These are phyloP conservation scores for Tylopilus vinaceipallidus DNA, from an alignment of 768 basidiomycete species.

Conservation along the genomic window DNA sequence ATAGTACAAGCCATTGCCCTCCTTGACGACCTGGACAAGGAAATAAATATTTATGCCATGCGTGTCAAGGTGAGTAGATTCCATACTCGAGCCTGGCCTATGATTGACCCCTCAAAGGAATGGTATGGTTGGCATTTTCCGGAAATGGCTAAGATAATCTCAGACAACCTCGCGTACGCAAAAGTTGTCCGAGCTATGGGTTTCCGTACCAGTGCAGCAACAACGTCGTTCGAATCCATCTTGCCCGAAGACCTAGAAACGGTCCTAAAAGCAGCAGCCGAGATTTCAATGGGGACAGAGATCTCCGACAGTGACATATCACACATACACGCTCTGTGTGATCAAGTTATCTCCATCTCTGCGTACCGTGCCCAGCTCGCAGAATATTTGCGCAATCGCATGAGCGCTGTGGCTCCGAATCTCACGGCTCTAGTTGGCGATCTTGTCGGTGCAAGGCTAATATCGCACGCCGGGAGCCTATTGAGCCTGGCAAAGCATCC, in stretches of 20 bases:
- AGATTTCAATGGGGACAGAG: constrained; percentile 99
- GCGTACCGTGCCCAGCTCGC: constrained; percentile 92
- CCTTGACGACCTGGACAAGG: constrained; percentile 98
- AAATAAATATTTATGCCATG: constrained; percentile 99
- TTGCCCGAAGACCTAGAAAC: constrained; percentile 98
- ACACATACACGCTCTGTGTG: constrained; percentile 96
- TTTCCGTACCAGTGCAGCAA: constrained; percentile 90
- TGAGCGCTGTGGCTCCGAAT: constrained; percentile 98
- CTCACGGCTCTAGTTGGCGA: constrained; percentile 82
- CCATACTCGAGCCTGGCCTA: not conserved
- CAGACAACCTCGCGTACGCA: constrained; percentile 96
- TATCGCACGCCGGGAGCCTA: constrained; percentile 72
- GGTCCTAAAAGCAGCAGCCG: constrained; percentile 91
- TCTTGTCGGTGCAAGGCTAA: constrained; percentile 71
- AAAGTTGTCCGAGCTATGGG: constrained; percentile 93
- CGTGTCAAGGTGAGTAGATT: constrained; percentile 80
- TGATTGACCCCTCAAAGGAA: constrained; percentile 55
- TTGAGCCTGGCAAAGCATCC: constrained; percentile 73
- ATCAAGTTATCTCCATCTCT: constrained; percentile 97
- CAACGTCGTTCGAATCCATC: constrained; percentile 83
- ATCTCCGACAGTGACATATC: constrained; percentile 94
- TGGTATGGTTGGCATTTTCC: constrained; percentile 99
- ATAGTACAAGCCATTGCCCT: constrained; percentile 98
- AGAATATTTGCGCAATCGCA: constrained; percentile 96
- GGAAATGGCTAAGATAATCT: constrained; percentile 97